phyloP scores from a whole-genome alignment of 176 grass and related monocot genomes.

The Hordeum marinum region DNA sequence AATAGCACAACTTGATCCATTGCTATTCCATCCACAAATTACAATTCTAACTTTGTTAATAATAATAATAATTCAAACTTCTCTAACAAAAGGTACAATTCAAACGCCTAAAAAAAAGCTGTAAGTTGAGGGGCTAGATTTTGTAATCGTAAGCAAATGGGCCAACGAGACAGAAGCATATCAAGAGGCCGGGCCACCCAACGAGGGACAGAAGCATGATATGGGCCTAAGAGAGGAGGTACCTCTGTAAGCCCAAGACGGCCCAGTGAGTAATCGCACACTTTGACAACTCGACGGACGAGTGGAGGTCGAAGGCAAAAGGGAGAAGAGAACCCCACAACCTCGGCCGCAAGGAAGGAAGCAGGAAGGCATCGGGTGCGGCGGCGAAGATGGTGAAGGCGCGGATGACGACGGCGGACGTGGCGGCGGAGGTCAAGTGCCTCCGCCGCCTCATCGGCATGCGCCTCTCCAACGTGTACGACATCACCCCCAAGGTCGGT shows the following conservation, averaged over 20 bases:
- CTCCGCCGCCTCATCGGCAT: constrained; percentile 96
- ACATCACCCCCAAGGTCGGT: constrained; percentile 80
- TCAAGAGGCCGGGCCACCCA: too few relatives aligned
- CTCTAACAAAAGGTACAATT: neutral
- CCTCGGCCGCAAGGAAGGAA: constrained; percentile 5
- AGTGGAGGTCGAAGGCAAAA: neutral
- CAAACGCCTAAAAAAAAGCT: neutral
- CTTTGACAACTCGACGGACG: neutral
- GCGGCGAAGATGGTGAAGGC: constrained; percentile 89
- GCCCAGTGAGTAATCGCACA: neutral
- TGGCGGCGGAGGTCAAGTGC: constrained; percentile 98
- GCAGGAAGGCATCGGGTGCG: neutral
- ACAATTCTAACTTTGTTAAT: neutral
- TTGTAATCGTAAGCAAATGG: neutral
- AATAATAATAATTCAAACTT: neutral
- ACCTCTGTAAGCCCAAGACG: neutral
- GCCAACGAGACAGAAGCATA: neutral
- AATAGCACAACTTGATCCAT: neutral
- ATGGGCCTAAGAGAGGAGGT: too few relatives aligned
- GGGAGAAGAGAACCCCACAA: neutral
- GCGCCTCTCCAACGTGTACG: constrained; percentile 98
- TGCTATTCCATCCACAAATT: neutral
- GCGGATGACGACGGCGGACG: constrained; percentile 92
- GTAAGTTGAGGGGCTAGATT: neutral
- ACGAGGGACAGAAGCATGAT: too few relatives aligned